phyloP scores from a whole-genome alignment of 768 basidiomycete genomes.

The Trametes cubensis region DNA sequence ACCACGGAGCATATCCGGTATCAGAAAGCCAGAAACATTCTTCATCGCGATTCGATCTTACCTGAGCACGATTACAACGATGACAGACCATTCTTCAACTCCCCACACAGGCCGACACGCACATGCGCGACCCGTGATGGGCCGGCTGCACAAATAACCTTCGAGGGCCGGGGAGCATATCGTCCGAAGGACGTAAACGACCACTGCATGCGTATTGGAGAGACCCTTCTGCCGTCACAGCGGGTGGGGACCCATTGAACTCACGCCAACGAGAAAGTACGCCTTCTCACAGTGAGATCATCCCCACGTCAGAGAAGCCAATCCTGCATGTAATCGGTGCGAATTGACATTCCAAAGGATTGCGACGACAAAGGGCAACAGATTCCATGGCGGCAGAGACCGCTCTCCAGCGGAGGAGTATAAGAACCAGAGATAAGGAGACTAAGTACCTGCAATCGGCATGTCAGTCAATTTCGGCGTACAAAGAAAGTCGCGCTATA shows the following conservation, averaged over 20 bases:
- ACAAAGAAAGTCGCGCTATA: neutral
- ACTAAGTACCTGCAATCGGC: slow-evolving; percentile 2
- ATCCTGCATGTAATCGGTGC: neutral
- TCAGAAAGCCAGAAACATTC: slow-evolving; percentile 14
- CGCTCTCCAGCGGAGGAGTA: neutral
- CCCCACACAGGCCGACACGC: neutral
- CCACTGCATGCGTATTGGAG: neutral
- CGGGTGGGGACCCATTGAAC: neutral
- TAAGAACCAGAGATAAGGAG: slow-evolving; percentile 8
- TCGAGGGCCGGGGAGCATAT: neutral
- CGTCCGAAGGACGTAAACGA: slow-evolving; percentile 1
- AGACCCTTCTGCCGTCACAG: neutral
- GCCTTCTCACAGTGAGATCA: slow-evolving; percentile 19
- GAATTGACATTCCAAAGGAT: neutral
- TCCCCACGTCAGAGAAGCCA: slow-evolving; percentile 11
- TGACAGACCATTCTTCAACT: neutral
- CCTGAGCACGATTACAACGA: neutral
- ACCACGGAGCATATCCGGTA: slow-evolving; percentile 25
- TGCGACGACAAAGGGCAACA: neutral
- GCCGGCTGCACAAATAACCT: neutral
- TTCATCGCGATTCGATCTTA: neutral
- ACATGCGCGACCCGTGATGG: neutral
- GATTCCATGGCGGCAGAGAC: neutral
- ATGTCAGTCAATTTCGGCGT: neutral
- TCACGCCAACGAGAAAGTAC: slow-evolving; percentile 3